Evolutionary conservation across 495 filamentous ascomycete species (phyloP).

Genomic region (Aspergillus ellipticus): DNA sequence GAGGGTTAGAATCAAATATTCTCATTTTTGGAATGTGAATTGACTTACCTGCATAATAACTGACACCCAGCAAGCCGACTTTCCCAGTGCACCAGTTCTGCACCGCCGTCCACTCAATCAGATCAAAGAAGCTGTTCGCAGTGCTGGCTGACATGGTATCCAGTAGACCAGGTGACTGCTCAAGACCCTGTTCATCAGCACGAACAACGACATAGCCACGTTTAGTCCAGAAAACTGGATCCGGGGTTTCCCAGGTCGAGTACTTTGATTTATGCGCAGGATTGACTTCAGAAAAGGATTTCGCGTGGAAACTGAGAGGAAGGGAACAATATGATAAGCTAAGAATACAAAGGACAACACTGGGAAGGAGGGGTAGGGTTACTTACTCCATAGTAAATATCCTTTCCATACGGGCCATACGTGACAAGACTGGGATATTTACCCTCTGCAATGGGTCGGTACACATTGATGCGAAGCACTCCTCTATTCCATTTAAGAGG

Average conservation of each 20-base stretch:
- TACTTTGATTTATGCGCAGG: slow-evolving; percentile 18
- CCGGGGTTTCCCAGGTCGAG: slow-evolving; percentile 57
- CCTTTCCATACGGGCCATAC: slow-evolving; percentile 55
- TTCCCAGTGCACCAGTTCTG: slow-evolving; percentile 54
- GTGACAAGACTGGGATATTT: slow-evolving; percentile 20
- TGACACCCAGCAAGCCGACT: slow-evolving; percentile 55
- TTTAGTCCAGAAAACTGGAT: slow-evolving; percentile 51
- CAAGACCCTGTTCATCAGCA: slow-evolving; percentile 49
- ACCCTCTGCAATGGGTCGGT: slow-evolving; percentile 14
- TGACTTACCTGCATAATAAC: slow-evolving; percentile 44
- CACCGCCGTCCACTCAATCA: slow-evolving; percentile 55
- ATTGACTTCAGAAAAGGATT: slow-evolving; percentile 1
- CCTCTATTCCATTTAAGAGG: slow-evolving; percentile 8
- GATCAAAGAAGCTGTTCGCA: slow-evolving; percentile 48
- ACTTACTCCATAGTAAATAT: slow-evolving; percentile 27
- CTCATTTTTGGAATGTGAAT: no score
- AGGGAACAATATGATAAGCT: no score
- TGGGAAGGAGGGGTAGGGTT: background rate
- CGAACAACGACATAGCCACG: slow-evolving; percentile 52
- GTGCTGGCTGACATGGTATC: slow-evolving; percentile 52
- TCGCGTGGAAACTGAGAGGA: background rate
- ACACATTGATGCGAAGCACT: slow-evolving; percentile 21
- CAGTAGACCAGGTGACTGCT: slow-evolving; percentile 49
- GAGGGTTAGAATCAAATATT: no score
- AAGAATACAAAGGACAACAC: no score